Evolutionary conservation across 2,329 filamentous ascomycete species (phyloP), one percentile per base, ranked within the genome.

Genomic region (Colletotrichum graminicola): DNA sequence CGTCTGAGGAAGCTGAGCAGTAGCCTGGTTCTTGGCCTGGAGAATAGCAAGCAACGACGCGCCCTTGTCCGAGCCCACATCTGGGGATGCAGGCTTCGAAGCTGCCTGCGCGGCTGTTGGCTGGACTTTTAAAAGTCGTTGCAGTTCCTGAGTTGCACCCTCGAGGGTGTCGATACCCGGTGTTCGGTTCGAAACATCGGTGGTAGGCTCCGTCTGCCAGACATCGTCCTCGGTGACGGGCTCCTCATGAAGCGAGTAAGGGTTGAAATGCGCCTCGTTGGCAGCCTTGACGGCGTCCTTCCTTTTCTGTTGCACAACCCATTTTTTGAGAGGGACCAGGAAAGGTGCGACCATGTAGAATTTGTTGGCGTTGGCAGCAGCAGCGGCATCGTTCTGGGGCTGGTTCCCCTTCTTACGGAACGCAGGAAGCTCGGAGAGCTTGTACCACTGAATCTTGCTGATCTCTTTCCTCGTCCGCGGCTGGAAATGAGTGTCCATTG

Each of bases 291-390:
- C 84, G 11, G 85, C 84, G 75, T 93, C 93, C n/a, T 88, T 86
- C 82, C 92, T 94, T 84, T 90, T 92, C 82, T 97, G 94, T 74
- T 92, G 89, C n/a, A 90, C 85, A 57, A 98, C 94, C 95, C 95
- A 98, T 79, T 94, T 94, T 81, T 94, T 95, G 60, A 99, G 82
- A 7, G 91, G 93, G 1, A 90, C 90, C 66, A 98, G 85, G 78
- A 99, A 99, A 0, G 95, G 95, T 0, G 94, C 94, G 23, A 99
- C 96, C 94, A 98, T 98, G 82, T 98, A 99, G 80, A 98, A 98
- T 78, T 95, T 98, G 80, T 93, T 94, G 51, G 91, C 90, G 75
- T 92, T 93, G 3, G 86, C 82, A 45, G 87, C 85, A 18, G 84
- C 84, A 43, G 80, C 80, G 18, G 81, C 83, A 62, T 91, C 87